Conservation (phyloP, 768 basidiomycete genomes). For the Pleurotus eryngii region DNA sequence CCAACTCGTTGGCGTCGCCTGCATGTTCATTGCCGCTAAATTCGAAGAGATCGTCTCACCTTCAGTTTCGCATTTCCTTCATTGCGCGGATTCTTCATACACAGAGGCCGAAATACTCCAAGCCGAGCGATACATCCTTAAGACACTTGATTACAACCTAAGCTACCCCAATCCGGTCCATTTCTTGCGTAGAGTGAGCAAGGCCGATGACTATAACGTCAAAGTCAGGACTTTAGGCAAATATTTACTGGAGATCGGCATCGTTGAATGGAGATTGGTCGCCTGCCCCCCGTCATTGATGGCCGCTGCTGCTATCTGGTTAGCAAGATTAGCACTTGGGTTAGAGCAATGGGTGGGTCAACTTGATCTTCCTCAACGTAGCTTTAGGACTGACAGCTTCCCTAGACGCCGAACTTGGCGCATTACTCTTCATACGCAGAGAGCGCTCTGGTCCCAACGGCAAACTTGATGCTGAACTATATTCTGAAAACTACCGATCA, state of each 20-base stretch:
- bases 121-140: conserved; percentile 86
- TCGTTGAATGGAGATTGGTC: conserved; percentile 84
- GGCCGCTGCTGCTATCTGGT: conserved; percentile 88
- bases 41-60: conserved; percentile 96
- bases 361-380: neutral
- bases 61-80: conserved; percentile 83
- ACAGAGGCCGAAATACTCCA: conserved; percentile 70
- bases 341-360: conserved; percentile 82
- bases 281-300: conserved; percentile 79
- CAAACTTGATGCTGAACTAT: conserved; percentile 92
- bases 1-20: conserved; percentile 92
- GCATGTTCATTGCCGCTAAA: conserved; percentile 91
- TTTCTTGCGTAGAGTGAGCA: conserved; percentile 87
- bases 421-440: conserved; percentile 95
- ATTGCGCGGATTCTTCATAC: conserved; percentile 83
- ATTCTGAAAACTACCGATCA: conserved; percentile 77
- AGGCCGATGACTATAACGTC: conserved; percentile 95
- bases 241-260: conserved; percentile 89
- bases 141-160: conserved; percentile 90
- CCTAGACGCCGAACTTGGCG: conserved; percentile 75
- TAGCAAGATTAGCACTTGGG: conserved; percentile 79
- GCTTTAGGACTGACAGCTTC: conserved; percentile 6
- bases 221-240: conserved; percentile 90
- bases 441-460: conserved; percentile 78
- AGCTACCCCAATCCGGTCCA: conserved; percentile 94